These are phyloP conservation scores for Diplosphaera chodatii DNA, from an alignment of 139 green algal genomes.

Conservation along the genomic window DNA sequence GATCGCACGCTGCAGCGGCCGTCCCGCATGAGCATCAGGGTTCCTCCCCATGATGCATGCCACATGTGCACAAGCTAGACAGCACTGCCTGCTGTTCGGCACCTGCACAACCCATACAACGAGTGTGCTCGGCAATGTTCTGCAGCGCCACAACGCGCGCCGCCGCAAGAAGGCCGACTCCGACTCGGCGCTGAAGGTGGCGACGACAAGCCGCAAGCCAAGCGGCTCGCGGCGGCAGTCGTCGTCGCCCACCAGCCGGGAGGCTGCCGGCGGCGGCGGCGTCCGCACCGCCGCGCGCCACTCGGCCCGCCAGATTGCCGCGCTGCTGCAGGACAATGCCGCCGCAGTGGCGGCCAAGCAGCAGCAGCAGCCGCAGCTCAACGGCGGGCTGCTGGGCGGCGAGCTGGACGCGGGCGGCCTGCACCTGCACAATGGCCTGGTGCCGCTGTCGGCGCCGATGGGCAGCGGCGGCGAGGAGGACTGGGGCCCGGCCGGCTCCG, in stretches of 20 bases:
- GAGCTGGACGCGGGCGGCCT: background rate
- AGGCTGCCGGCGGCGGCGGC: too few relatives aligned
- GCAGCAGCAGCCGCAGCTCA: too few relatives aligned
- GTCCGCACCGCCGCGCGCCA: background rate
- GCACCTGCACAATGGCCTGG: background rate
- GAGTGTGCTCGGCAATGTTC: background rate
- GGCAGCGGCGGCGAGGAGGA: background rate
- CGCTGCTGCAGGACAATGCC: background rate
- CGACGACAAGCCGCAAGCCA: background rate
- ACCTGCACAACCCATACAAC: too few relatives aligned
- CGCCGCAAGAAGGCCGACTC: conserved; percentile 26
- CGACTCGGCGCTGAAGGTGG: background rate
- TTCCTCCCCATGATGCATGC: too few relatives aligned
- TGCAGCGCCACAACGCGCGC: conserved; percentile 62
- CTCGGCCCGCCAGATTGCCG: background rate
- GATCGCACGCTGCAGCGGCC: too few relatives aligned
- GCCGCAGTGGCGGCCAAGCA: background rate
- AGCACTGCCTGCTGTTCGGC: too few relatives aligned
- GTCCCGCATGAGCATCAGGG: too few relatives aligned
- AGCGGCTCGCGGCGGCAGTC: too few relatives aligned
- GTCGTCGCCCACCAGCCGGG: background rate
- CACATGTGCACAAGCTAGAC: too few relatives aligned
- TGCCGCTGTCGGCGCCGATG: background rate
- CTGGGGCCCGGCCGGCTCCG: background rate
- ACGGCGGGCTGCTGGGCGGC: background rate